Evolutionary conservation across 345 rosid genomes (phyloP).

Genomic region (Arabidopsis suecica): DNA sequence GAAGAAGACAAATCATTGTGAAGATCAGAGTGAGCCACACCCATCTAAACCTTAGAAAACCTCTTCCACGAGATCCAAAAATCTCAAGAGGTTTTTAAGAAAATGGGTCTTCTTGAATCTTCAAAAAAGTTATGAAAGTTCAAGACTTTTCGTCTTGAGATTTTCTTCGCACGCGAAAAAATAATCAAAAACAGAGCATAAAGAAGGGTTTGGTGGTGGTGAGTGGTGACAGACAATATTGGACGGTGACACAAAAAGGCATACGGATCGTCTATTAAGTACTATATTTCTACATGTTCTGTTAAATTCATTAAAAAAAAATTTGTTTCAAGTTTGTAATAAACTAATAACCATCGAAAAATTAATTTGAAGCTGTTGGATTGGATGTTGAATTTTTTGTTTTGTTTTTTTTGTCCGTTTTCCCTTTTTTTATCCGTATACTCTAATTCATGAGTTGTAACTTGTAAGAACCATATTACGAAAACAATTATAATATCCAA

Average conservation of each 20-base stretch:
- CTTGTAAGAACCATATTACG: constrained; percentile 9
- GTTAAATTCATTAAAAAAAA: not conserved
- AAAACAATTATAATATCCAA: constrained; percentile 17
- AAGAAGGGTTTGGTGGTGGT: constrained; percentile 10
- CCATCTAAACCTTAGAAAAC: constrained; percentile 51
- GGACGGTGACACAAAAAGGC: constrained; percentile 18
- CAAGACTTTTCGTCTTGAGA: constrained; percentile 22
- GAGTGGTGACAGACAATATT: constrained; percentile 22
- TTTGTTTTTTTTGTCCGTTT: not conserved
- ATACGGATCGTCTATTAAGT: constrained; percentile 1
- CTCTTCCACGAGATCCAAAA: constrained; percentile 12
- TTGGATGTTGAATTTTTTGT: not conserved
- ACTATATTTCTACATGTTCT: not conserved
- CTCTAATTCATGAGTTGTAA: constrained; percentile 11
- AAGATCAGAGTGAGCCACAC: constrained; percentile 58
- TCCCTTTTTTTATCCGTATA: constrained; percentile 3
- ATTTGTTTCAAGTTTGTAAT: not conserved
- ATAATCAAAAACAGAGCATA: constrained; percentile 10
- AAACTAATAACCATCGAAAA: not conserved
- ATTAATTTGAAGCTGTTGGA: constrained; percentile 14
- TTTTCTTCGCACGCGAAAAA: constrained; percentile 3
- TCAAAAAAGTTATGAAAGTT: not conserved
- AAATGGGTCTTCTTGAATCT: not conserved
- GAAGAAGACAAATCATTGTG: constrained; percentile 33
- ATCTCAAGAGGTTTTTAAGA: not conserved